Percentiles rank a stretch among this genome's conserved stretches.
These are phyloP conservation scores for Pythium phragmitis DNA, from an alignment of 352 stramenopile genomes.

Conservation along the genomic window DNA sequence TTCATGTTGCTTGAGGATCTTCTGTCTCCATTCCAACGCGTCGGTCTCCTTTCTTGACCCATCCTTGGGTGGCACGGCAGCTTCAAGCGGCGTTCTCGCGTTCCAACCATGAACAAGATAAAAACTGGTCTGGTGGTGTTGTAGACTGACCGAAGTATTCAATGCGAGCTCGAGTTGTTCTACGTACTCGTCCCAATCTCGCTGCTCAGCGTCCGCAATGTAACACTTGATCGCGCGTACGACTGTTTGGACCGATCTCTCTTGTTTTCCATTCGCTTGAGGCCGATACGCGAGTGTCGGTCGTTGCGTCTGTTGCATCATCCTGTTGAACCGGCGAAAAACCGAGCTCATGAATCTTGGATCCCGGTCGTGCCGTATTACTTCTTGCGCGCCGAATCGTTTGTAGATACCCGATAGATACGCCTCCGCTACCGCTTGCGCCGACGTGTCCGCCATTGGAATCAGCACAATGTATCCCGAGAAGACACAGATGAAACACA, in stretches of 20 bases:
- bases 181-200: too few species aligned
- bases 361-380: constrained; percentile 24
- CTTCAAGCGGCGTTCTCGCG: too few species aligned
- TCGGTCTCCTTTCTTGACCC: too few species aligned
- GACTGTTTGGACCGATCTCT: constrained; percentile 22
- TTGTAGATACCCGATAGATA: constrained; percentile 25
- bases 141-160: too few species aligned
- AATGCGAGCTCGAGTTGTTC: too few species aligned
- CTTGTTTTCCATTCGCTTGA: constrained; percentile 19
- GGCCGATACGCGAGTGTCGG: constrained; percentile 20
- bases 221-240: constrained; percentile 21
- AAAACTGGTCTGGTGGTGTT: too few species aligned
- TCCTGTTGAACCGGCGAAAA: constrained; percentile 20
- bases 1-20: too few species aligned
- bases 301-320: constrained; percentile 17
- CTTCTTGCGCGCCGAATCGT: constrained; percentile 20
- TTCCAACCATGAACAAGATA: too few species aligned
- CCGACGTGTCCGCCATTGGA: neutral
- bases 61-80: too few species aligned
- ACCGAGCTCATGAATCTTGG: constrained; percentile 17
- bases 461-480: constrained; percentile 11
- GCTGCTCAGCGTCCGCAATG: constrained; percentile 1
- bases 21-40: too few species aligned
- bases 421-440: constrained; percentile 20
- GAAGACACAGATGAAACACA: constrained; percentile 11